Evolutionary conservation across 2,329 filamentous ascomycete genomes (phyloP).

Genomic region (Fusarium pseudocircinatum): DNA sequence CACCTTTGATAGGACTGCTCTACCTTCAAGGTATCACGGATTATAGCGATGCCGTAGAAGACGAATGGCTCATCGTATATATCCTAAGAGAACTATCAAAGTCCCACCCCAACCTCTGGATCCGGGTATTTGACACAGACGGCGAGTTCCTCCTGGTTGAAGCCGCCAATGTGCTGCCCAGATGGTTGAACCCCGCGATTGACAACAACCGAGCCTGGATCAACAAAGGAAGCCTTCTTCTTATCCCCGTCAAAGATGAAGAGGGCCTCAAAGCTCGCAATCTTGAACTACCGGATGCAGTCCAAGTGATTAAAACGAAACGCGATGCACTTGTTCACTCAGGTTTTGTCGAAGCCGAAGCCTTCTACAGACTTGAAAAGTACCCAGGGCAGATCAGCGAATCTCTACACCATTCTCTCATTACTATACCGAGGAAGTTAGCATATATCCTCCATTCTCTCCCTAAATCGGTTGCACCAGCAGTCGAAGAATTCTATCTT

Average conservation of each 20-base stretch:
- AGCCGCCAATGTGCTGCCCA: constrained; percentile 85
- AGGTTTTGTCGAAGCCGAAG: constrained; percentile 81
- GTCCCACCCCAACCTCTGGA: constrained; percentile 78
- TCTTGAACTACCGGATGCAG: constrained; percentile 72
- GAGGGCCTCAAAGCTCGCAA: constrained; percentile 47
- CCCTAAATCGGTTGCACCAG: constrained; percentile 81
- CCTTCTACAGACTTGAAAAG: constrained; percentile 86
- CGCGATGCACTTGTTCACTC: constrained; percentile 74
- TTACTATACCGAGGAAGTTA: constrained; percentile 82
- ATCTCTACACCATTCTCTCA: constrained; percentile 78
- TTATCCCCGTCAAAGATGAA: constrained; percentile 69
- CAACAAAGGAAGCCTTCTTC: constrained; percentile 75
- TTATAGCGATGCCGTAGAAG: constrained; percentile 93
- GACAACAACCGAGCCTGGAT: constrained; percentile 93
- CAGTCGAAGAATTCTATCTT: constrained; percentile 91
- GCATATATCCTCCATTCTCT: constrained; percentile 81
- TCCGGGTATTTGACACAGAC: constrained; percentile 84
- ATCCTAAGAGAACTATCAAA: constrained; percentile 83
- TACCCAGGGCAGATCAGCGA: constrained; percentile 80
- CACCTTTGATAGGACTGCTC: constrained; percentile 53
- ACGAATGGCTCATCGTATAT: constrained; percentile 97
- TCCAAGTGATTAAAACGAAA: constrained; percentile 65
- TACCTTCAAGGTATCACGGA: constrained; percentile 81
- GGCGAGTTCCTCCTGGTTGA: constrained; percentile 96
- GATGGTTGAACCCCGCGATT: constrained; percentile 91